Conservation (phyloP, 371 early-diverging fungal species). For the Lichtheimia ramosa region DNA sequence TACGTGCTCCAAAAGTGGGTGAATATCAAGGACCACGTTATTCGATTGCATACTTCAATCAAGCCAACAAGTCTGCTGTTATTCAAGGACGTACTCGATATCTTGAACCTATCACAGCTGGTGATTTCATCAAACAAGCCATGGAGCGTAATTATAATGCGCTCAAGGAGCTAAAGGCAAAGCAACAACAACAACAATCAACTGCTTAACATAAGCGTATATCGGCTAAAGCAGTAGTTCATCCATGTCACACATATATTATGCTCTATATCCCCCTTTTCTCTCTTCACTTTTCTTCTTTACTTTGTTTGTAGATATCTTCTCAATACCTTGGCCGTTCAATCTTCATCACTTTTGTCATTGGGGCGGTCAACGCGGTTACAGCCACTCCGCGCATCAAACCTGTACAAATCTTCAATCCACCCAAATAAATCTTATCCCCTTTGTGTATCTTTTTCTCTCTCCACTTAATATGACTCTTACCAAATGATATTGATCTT, state of each 20-base stretch:
- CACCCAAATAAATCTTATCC: not conserved
- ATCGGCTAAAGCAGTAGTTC: too few relatives aligned
- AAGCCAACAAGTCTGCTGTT: conserved; percentile 32
- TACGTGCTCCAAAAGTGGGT: conserved; percentile 29
- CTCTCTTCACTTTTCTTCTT: not conserved
- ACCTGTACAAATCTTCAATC: conserved; percentile 16
- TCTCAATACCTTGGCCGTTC: conserved; percentile 2
- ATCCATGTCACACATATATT: too few relatives aligned
- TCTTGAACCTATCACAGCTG: conserved; percentile 32
- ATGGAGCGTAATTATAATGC: conserved; percentile 34
- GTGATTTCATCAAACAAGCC: conserved; percentile 28
- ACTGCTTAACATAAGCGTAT: too few relatives aligned
- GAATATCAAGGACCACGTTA: conserved; percentile 38
- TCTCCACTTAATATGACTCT: not conserved
- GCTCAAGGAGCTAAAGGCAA: conserved; percentile 23
- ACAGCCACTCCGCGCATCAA: conserved; percentile 23
- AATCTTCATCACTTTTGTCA: conserved; percentile 8
- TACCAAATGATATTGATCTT: too few relatives aligned
- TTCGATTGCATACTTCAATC: conserved; percentile 37
- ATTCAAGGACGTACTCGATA: conserved; percentile 36
- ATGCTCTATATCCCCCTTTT: not conserved
- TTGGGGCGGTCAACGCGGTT: conserved; percentile 19
- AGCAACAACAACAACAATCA: too few relatives aligned
- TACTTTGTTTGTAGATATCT: conserved; percentile 23
- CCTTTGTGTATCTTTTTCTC: not conserved